phyloP scores from a whole-genome alignment of 139 green algal species.

The Marvania coccoides region DNA sequence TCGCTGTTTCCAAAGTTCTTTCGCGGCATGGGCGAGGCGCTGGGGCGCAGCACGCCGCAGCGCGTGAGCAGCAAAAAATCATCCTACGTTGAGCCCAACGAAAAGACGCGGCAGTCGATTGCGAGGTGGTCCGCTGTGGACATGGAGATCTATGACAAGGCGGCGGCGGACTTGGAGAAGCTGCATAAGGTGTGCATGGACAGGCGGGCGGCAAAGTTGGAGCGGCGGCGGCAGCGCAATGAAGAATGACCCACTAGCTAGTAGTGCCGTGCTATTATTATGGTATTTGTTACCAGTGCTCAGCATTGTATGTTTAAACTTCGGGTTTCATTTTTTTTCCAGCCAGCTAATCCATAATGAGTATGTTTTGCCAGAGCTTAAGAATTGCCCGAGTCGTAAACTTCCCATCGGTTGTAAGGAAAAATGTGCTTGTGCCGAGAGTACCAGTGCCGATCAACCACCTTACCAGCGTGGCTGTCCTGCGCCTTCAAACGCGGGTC shows the following conservation, averaged over 20 bases:
- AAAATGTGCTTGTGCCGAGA: conserved; percentile 99
- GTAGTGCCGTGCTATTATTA: too few species aligned
- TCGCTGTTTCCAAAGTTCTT: conserved; percentile 8
- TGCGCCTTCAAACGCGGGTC: conserved; percentile 81
- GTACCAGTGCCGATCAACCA: conserved; percentile 95
- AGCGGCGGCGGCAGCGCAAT: too few species aligned
- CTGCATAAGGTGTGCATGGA: neutral
- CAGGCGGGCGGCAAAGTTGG: too few species aligned
- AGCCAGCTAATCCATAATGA: too few species aligned
- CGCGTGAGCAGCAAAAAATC: neutral
- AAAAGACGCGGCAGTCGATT: neutral
- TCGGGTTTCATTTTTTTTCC: too few species aligned
- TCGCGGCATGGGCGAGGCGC: neutral
- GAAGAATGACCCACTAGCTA: too few species aligned
- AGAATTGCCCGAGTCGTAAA: conserved; percentile 71
- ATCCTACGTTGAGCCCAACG: neutral
- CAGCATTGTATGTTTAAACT: too few species aligned
- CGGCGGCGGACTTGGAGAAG: neutral
- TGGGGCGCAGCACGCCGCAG: neutral
- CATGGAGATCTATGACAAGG: conserved; percentile 1
- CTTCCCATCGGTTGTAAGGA: conserved; percentile 88
- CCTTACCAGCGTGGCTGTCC: conserved; percentile 76
- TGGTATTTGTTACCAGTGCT: too few species aligned
- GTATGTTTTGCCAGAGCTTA: too few species aligned
- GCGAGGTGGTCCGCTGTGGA: neutral